phyloP scores from a whole-genome alignment of 768 basidiomycete species.

The Collybiopsis luxurians region DNA sequence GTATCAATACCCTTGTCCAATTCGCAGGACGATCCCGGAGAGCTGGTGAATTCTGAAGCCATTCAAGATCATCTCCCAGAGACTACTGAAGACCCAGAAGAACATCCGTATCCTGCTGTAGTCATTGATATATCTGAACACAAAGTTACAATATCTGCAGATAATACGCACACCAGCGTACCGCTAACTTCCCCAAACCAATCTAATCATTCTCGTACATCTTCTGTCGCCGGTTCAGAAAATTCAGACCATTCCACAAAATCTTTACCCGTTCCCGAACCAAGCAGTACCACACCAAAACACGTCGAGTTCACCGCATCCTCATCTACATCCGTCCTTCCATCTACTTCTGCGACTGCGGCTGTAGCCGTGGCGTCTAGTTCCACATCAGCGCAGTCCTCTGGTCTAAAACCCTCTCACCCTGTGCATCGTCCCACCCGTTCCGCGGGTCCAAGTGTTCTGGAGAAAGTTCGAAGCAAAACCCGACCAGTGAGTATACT shows the following conservation, averaged over 20 bases:
- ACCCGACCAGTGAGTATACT: slow-evolving; percentile 55
- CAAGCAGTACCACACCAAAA: background rate
- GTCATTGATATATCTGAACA: slow-evolving; percentile 40
- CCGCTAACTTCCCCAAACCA: background rate
- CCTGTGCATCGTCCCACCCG: slow-evolving; percentile 42
- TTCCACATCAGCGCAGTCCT: background rate
- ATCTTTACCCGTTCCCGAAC: slow-evolving; percentile 1
- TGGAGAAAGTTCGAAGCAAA: slow-evolving; percentile 80
- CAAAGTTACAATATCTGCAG: slow-evolving; percentile 23
- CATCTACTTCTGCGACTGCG: slow-evolving; percentile 25
- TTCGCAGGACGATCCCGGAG: slow-evolving; percentile 12
- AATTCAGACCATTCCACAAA: slow-evolving; percentile 1
- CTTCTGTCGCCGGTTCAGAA: slow-evolving; percentile 1
- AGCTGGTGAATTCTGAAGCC: background rate
- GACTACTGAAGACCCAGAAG: background rate
- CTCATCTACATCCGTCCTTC: slow-evolving; percentile 26
- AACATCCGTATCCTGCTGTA: slow-evolving; percentile 35
- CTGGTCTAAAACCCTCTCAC: slow-evolving; percentile 4
- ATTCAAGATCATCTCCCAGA: background rate
- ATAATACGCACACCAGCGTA: slow-evolving; percentile 6
- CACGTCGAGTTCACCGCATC: slow-evolving; percentile 1
- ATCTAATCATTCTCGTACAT: background rate
- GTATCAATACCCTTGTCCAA: slow-evolving; percentile 24
- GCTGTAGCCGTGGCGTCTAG: slow-evolving; percentile 13
- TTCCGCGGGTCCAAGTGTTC: slow-evolving; percentile 61